phyloP scores from a whole-genome alignment of 1,284 basidiomycete genomes.

The Ceratobasidium sp. region DNA sequence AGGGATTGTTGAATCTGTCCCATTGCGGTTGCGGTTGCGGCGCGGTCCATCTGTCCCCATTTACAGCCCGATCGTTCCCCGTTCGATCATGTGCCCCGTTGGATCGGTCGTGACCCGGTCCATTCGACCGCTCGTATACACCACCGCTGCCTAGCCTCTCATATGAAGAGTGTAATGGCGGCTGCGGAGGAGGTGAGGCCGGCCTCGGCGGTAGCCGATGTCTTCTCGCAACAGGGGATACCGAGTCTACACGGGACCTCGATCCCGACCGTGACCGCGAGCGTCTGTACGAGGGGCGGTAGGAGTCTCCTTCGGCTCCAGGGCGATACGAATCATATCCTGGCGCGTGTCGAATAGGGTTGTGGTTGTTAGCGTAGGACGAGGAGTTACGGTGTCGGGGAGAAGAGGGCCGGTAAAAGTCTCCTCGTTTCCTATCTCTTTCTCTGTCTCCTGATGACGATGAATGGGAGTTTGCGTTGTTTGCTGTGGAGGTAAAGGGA shows the following conservation, averaged over 20 bases:
- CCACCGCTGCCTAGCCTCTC: too few species aligned
- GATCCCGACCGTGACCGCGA: slow-evolving; percentile 1
- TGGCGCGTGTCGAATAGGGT: not conserved
- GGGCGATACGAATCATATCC: not conserved
- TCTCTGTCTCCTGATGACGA: not conserved
- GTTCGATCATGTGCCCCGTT: too few species aligned
- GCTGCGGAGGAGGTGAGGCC: slow-evolving; percentile 2
- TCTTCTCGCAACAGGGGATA: not conserved
- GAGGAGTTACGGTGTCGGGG: not conserved
- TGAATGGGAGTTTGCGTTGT: too few species aligned
- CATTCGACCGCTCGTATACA: too few species aligned
- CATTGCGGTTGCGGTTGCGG: not conserved
- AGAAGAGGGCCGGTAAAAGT: slow-evolving; percentile 10
- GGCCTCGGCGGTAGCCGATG: slow-evolving; percentile 22
- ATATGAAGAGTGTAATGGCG: not conserved
- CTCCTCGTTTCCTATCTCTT: not conserved
- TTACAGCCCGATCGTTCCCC: not conserved
- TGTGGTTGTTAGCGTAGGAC: too few species aligned
- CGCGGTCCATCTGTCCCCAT: not conserved
- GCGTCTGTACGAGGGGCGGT: too few species aligned
- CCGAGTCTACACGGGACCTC: not conserved
- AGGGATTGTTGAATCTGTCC: too few species aligned
- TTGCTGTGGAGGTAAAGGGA: not conserved
- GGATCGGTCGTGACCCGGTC: not conserved
- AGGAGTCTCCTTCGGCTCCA: too few species aligned